A percentile compares a stretch with the other conserved stretches of the same genome.
phyloP scores from a whole-genome alignment of 257 asterid species.

The Linderniella brevidens region DNA sequence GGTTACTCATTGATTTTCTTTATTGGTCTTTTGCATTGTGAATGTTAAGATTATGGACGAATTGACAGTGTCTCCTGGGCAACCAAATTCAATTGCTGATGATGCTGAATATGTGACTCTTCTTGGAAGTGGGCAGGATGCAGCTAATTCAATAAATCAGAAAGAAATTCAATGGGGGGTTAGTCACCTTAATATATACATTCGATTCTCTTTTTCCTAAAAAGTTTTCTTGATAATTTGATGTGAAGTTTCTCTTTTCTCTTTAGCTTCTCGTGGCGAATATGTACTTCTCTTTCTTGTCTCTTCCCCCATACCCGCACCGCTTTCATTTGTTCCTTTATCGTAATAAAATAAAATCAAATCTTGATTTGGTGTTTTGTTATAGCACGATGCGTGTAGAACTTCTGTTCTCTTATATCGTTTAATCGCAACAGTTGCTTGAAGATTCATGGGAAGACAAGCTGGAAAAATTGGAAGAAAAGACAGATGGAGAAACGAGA shows the following conservation, averaged over 20 bases:
- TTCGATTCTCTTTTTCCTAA: too few relatives aligned
- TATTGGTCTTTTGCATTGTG: slow-evolving; percentile 4
- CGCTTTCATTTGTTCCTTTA: too few relatives aligned
- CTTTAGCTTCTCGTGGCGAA: too few relatives aligned
- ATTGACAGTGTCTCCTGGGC: slow-evolving; percentile 83
- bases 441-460: slow-evolving; percentile 89
- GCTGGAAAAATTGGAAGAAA: slow-evolving; percentile 77
- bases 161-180: slow-evolving; percentile 98
- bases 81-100: slow-evolving; percentile 79
- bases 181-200: slow-evolving; percentile 14
- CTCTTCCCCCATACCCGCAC: too few relatives aligned
- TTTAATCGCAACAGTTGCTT: slow-evolving; percentile 51
- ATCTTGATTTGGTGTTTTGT: background rate
- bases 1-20: slow-evolving; percentile 4
- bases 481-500: slow-evolving; percentile 57
- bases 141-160: slow-evolving; percentile 76
- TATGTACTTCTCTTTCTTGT: too few relatives aligned
- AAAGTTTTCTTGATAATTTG: too few relatives aligned
- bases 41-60: slow-evolving; percentile 10
- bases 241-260: background rate
- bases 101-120: slow-evolving; percentile 79
- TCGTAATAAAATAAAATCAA: background rate
- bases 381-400: slow-evolving; percentile 4
- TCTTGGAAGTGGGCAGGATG: slow-evolving; percentile 67
- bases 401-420: slow-evolving; percentile 9